Base-by-base conservation (phyloP, 2,329 filamentous ascomycete genomes). In the Beauveria australis region DNA sequence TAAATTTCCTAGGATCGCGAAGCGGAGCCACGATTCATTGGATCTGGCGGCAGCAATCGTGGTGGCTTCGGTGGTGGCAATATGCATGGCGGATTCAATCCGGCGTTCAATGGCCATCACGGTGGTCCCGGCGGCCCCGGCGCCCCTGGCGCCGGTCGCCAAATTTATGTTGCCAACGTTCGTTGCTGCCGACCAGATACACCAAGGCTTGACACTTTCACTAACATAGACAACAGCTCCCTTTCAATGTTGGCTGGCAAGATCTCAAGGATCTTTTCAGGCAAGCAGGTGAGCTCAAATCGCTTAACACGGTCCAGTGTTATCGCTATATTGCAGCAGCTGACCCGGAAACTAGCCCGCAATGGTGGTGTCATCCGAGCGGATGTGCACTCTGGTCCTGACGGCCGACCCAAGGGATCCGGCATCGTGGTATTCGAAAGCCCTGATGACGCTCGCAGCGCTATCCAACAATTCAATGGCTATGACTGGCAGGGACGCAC, bases 101-200 rank as follows among this genome's bases (percentile, higher is more conserved):
- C 83, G 61, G 86, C 84, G 59, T 76, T 76, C 68, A 77, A 77
- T 61, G 77, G 79, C 64, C 55, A 59, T 61, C 75, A 73, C 62
- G 76, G 75, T 61, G 76, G 76, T 60, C 74, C 74, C 59, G 54
- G 54, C 37, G 81, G 75, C 59, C 74, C 74, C 60, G 81, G 80
- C 56, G 74, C 75, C 64, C 81, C 80, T 64, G 85, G 81, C 66
- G 86, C 85, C 66, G 88, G 89, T 71, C 89, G 92, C 74, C 94
- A 97, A 79, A 92, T 99, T 76, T 99, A 96, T 76, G 86, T 99
- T 73, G 90, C 91, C 76, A 99, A 99, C 84, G 94, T 99, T 85
- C 85, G 93, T 95, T 75, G 67, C 28, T 41, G 33, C 53, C 30
- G 18, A 19, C 30, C 60, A 64, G 62, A 63, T 67, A 55, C 62